Evolutionary conservation across 495 filamentous ascomycete genomes (phyloP).

Genomic region (Lasiosphaeriaceae sp.): DNA sequence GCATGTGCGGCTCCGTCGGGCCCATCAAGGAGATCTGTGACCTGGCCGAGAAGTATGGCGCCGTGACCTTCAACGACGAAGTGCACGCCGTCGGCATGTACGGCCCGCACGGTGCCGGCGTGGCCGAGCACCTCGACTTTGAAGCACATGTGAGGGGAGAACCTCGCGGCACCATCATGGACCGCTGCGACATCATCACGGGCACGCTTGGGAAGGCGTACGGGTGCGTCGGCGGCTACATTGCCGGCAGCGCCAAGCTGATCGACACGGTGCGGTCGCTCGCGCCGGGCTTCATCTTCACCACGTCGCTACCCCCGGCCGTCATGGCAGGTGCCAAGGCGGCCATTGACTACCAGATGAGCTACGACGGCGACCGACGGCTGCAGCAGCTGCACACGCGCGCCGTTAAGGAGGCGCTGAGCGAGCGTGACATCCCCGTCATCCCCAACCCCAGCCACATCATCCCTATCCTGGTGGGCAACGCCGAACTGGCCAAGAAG

Average conservation of each 20-base stretch:
- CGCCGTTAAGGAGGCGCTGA: conserved; percentile 77
- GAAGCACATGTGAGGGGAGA: conserved; percentile 65
- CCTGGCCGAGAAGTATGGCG: conserved; percentile 94
- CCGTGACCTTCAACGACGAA: conserved; percentile 95
- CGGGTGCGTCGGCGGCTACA: conserved; percentile 96
- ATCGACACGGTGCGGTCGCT: conserved; percentile 95
- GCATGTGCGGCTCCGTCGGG: conserved; percentile 96
- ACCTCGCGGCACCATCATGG: conserved; percentile 84
- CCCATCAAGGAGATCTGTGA: conserved; percentile 95
- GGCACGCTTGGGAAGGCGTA: conserved; percentile 97
- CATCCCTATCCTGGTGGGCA: conserved; percentile 87
- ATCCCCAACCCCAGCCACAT: conserved; percentile 98
- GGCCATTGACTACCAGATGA: conserved; percentile 89
- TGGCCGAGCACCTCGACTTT: conserved; percentile 95
- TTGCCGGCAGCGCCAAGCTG: conserved; percentile 82
- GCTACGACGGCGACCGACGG: conserved; percentile 72
- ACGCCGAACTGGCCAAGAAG: conserved; percentile 86
- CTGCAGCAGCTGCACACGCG: conserved; percentile 95
- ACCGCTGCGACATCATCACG: conserved; percentile 95
- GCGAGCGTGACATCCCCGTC: conserved; percentile 82
- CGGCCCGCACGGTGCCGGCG: conserved; percentile 90
- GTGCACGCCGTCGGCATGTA: conserved; percentile 99
- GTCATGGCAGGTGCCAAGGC: conserved; percentile 93
- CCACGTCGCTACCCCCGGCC: conserved; percentile 89
- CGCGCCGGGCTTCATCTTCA: conserved; percentile 98